Conservation (phyloP, 2,329 filamentous ascomycete genomes). For the Neofusicoccum sp. region DNA sequence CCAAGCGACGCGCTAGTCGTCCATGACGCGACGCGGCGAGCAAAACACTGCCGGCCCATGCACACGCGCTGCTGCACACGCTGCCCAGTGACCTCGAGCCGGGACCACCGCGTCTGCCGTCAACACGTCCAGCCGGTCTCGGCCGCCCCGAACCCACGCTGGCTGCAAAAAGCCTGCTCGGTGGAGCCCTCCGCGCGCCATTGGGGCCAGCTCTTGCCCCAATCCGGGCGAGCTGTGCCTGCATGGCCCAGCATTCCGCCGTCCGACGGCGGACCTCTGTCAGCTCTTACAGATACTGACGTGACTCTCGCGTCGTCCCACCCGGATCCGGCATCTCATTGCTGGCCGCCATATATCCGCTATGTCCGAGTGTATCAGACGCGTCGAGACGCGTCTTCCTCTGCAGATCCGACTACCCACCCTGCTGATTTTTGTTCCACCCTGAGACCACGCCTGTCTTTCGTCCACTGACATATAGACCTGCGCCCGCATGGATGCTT, state of each 20-base stretch:
- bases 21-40: slow-evolving; percentile 10
- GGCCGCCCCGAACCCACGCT: background rate
- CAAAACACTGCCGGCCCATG: slow-evolving; percentile 5
- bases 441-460: background rate
- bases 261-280: slow-evolving; percentile 10
- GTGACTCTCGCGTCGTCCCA: background rate
- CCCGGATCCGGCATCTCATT: background rate
- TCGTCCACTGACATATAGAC: background rate
- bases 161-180: slow-evolving; percentile 4
- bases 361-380: slow-evolving; percentile 2
- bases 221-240: background rate
- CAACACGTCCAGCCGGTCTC: slow-evolving; percentile 2
- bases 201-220: background rate
- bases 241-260: slow-evolving; percentile 1
- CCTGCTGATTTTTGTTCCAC: slow-evolving; percentile 10
- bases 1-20: slow-evolving; percentile 16
- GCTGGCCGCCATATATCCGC: background rate
- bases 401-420: background rate
- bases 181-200: background rate
- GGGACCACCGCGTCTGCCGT: slow-evolving; percentile 9
- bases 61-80: slow-evolving; percentile 5
- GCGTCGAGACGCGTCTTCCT: slow-evolving; percentile 15
- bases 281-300: slow-evolving; percentile 2
- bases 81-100: background rate
- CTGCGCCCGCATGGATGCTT: background rate